phyloP scores from a whole-genome alignment of 1,284 basidiomycete species.

The Fereydounia khargensis region DNA sequence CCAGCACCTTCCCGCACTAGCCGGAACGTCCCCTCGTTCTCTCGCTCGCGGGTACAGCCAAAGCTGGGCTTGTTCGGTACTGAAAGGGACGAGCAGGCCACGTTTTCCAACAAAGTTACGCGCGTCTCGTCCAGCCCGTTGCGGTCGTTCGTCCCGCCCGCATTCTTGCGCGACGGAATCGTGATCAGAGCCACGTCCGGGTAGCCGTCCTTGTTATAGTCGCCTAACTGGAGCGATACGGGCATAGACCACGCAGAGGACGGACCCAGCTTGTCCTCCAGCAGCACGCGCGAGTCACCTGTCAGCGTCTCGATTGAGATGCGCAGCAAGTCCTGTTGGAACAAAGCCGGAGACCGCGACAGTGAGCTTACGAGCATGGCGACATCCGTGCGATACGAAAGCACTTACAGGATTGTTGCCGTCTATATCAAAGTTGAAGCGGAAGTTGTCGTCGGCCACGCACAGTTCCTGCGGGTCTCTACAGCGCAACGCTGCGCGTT shows the following conservation, averaged over 20 bases:
- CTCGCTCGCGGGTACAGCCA: conserved; percentile 19
- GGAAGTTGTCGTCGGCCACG: conserved; percentile 74
- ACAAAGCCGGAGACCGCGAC: conserved; percentile 1
- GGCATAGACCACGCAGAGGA: conserved; percentile 63
- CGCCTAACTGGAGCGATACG: conserved; percentile 77
- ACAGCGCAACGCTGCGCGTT: conserved; percentile 13
- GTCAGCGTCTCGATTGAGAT: conserved; percentile 68
- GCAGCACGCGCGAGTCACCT: conserved; percentile 64
- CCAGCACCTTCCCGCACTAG: conserved; percentile 66
- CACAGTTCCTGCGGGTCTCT: conserved; percentile 78
- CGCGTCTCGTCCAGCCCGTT: conserved; percentile 59
- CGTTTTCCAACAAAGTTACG: conserved; percentile 71
- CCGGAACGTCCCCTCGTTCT: conserved; percentile 20
- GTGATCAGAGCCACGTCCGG: conserved; percentile 77
- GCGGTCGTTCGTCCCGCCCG: conserved; percentile 37
- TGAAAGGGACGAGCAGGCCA: conserved; percentile 66
- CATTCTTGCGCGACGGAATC: conserved; percentile 55
- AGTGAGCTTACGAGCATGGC: neutral
- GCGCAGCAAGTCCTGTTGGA: conserved; percentile 66
- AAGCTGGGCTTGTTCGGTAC: conserved; percentile 8
- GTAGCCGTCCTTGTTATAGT: conserved; percentile 90
- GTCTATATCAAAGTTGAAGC: conserved; percentile 68
- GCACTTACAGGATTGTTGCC: conserved; percentile 65
- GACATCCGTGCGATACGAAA: neutral
- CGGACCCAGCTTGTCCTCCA: conserved; percentile 64